Base-by-base conservation (phyloP, 768 basidiomycete genomes). In the Pulveroboletus sp. region DNA sequence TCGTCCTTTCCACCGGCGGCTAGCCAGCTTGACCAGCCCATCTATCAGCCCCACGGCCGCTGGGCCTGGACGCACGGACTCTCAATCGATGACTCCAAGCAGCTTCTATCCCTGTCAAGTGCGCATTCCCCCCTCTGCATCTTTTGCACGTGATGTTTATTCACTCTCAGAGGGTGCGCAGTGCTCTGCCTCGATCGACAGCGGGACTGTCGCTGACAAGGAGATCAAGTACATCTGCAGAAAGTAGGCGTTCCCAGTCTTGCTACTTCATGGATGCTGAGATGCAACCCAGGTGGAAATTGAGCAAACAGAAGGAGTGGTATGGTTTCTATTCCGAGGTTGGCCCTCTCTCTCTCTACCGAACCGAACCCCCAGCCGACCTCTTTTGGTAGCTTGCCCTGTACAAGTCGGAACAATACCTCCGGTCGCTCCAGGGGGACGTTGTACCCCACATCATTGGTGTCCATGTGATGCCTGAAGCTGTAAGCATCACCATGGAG, bases 381-480 rank as follows among this genome's bases (percentile, higher is more conserved):
- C 53, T 25, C 39, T 50, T 37, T 48, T 32, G 39, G 6, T 50
- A 84, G 82, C 70, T 83, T 21, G 74, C 74, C 5, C 60, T 84
- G 2, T 80, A 78, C 66, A 75, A 76, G 32, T 69, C 69, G 5
- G 62, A 66, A 38, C 63, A 57, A 17, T 75, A 78, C 50, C 75
- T 84, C 39, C 69, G 68, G 33, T 58, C 73, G 1, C 69, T 83
- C 0, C 81, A 83, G 58, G 82, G 81, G 17, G 62, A 63, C 14
- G 68, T 78, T 2, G 73, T 84, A 5, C 80, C 83, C 1, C 59
- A 67, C 33, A 61, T 85, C 47, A 80, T 85, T 41, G 75, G 75
- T 34, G 70, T 78, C 19, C 75, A 75, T 60, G 51, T 70, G 19
- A 62, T 66, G 51, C 57, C 71, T 23, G 68, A 67, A 42, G 57